Evolutionary conservation across 306 rosid species (phyloP).

Genomic region (Trifolium fragiferum): DNA sequence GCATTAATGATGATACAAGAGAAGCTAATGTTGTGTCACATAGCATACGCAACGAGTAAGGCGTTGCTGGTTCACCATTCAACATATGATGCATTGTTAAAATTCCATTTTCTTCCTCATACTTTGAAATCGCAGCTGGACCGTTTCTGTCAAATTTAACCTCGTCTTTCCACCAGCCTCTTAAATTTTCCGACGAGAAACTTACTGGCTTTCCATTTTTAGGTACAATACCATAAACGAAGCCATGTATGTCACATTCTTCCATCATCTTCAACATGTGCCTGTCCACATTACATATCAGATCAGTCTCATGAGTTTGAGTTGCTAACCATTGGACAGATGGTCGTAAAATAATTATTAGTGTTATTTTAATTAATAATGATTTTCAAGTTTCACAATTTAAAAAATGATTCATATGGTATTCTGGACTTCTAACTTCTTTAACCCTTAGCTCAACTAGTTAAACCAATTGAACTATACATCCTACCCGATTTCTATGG

Average conservation of each 20-base stretch:
- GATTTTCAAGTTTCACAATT: no score
- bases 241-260: conserved; percentile 63
- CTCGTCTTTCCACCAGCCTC: conserved; percentile 86
- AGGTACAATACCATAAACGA: conserved; percentile 81
- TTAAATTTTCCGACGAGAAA: conserved; percentile 77
- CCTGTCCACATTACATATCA: neutral
- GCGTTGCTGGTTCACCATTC: conserved; percentile 35
- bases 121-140: conserved; percentile 66
- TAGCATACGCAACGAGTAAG: conserved; percentile 55
- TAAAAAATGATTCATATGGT: no score
- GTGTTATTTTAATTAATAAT: no score
- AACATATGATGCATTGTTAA: neutral
- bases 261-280: conserved; percentile 84
- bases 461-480: no score
- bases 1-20: conserved; percentile 66
- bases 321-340: no score
- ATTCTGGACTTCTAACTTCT: no score
- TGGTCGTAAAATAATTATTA: no score
- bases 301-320: neutral
- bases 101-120: conserved; percentile 51
- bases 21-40: conserved; percentile 72
- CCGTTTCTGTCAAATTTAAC: conserved; percentile 74
- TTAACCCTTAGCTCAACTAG: no score
- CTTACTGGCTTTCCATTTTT: conserved; percentile 66
- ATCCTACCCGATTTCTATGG: no score